Conservation (phyloP, 371 early-diverging fungal genomes). For the Rhizomucor pusillus region DNA sequence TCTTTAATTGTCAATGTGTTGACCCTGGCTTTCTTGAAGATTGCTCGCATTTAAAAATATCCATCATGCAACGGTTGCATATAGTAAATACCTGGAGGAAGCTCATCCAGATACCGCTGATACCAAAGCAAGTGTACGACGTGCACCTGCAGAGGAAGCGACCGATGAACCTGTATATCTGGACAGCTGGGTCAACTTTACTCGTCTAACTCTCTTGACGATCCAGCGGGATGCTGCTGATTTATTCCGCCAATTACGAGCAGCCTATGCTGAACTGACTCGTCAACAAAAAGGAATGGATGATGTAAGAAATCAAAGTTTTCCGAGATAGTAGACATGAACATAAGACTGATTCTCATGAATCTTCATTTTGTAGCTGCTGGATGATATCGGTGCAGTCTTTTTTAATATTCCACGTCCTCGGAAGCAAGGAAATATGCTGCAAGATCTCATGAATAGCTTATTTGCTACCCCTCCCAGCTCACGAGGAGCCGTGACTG, state of each 20-base stretch:
- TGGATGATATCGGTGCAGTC: constrained; percentile 64
- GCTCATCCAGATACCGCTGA: constrained; percentile 26
- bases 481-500: too few species aligned
- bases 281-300: constrained; percentile 35
- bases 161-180: constrained; percentile 37
- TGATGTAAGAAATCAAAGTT: constrained; percentile 16
- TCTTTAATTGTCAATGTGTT: too few species aligned
- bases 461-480: constrained; percentile 56
- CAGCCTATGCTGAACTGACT: constrained; percentile 55
- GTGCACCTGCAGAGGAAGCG: constrained; percentile 37
- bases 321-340: not conserved
- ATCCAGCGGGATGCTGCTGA: constrained; percentile 68
- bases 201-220: constrained; percentile 63
- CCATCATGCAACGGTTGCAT: constrained; percentile 68
- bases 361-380: constrained; percentile 24
- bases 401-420: constrained; percentile 69
- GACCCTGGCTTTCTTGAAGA: constrained; percentile 6
- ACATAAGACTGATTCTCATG: not conserved
- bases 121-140: constrained; percentile 29
- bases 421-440: constrained; percentile 63
- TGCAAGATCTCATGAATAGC: constrained; percentile 72
- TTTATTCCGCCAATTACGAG: constrained; percentile 51
- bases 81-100: constrained; percentile 53
- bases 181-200: constrained; percentile 69
- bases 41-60: constrained; percentile 68